Base-by-base conservation (phyloP, 805 yeast genomes). In the Wickerhamiella bombiphila region DNA sequence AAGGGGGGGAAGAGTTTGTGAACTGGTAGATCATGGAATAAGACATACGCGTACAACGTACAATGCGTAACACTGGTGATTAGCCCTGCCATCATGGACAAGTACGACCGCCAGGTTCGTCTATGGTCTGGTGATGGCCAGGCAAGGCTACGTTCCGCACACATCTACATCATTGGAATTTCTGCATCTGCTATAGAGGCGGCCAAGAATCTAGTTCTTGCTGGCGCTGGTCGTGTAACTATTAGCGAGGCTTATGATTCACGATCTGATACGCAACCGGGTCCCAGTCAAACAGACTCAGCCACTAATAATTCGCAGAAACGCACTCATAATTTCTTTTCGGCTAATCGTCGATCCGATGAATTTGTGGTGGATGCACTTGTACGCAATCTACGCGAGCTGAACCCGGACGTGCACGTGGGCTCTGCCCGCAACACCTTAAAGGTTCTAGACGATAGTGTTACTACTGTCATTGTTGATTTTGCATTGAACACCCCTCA, bases 101-200 rank as follows among this genome's bases (percentile, higher is more conserved):
- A 19, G 43, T 85, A 81, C 53, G 95, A 86, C 56, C 67, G 98
- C 28, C 97, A 88, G 53, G 60, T 88, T 41, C 68, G 96, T 26
- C 60, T 88, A 13, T 88, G 97, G 97, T 85, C 81, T 1, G 50
- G 68, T 0, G 56, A 66, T 8, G 98, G 96, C 3, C 98, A 88
- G 51, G 41, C 55, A 3, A 60, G 64, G 5, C 61, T 88, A 14
- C 70, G 70, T 22, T 49, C 53, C 2, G 62, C 86, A 0, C 73
- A 68, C 39, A 64, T 85, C 3, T 69, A 83, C 39, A 55, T 83
- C 2, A 48, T 83, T 2, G 70, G 72, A 32, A 73, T 74, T 4
- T 62, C 72, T 1, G 50, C 74, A 0, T 62, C 75, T 0, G 28
- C 44, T 8, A 24, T 37, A 3, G 98, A 88, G 55, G 66, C 80